Conservation (phyloP, 2,329 filamentous ascomycete species). For the Geosmithia flava region DNA sequence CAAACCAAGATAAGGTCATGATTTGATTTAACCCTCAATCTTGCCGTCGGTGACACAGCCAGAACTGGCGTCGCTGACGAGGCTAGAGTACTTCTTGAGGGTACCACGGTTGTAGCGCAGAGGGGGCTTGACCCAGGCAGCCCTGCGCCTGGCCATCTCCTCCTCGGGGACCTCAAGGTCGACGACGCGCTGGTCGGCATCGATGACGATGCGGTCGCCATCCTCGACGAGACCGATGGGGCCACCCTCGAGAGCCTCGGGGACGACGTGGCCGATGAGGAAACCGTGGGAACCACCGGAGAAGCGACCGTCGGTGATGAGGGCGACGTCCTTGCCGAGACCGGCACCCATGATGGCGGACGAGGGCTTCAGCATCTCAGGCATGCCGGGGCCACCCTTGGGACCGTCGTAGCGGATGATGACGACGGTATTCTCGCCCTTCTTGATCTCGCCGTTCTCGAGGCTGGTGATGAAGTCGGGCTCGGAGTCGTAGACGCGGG, state of each 20-base stretch:
- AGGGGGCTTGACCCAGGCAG: slow-evolving; percentile 57
- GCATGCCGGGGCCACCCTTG: slow-evolving; percentile 90
- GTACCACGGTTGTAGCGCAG: slow-evolving; percentile 69
- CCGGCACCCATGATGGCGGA: slow-evolving; percentile 90
- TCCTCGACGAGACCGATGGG: slow-evolving; percentile 74
- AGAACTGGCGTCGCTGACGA: slow-evolving; percentile 86
- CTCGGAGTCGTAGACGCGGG: slow-evolving; percentile 76
- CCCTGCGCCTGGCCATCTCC: slow-evolving; percentile 53
- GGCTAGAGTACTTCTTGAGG: slow-evolving; percentile 75
- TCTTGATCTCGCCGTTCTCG: slow-evolving; percentile 65
- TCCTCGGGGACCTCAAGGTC: slow-evolving; percentile 49
- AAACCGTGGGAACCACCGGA: slow-evolving; percentile 82
- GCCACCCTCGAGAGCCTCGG: slow-evolving; percentile 79
- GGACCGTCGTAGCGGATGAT: slow-evolving; percentile 91
- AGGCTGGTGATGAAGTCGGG: slow-evolving; percentile 67
- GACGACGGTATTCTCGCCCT: slow-evolving; percentile 73
- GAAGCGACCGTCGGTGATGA: slow-evolving; percentile 89
- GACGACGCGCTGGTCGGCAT: slow-evolving; percentile 71
- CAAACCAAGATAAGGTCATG: neutral
- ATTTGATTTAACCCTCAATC: neutral
- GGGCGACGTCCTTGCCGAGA: slow-evolving; percentile 64
- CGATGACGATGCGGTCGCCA: slow-evolving; percentile 77
- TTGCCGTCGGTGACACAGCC: slow-evolving; percentile 70
- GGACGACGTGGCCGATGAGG: slow-evolving; percentile 86
- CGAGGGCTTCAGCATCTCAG: slow-evolving; percentile 79